These are phyloP conservation scores for Inonotus obliquus DNA, from an alignment of 1,284 basidiomycete genomes.

Conservation along the genomic window DNA sequence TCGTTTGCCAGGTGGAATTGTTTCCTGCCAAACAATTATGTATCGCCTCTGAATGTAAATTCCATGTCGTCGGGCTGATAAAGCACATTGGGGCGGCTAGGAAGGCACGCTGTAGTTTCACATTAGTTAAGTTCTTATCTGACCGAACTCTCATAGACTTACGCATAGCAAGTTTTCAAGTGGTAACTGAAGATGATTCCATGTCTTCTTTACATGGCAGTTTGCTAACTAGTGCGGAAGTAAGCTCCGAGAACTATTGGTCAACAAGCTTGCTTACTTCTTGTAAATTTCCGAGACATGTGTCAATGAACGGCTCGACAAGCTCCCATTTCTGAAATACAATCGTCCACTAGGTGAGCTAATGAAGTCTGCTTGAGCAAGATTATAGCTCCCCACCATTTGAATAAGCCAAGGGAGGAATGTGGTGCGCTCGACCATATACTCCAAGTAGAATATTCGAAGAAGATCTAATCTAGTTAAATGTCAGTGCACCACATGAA, in stretches of 20 bases:
- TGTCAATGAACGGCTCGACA: slow-evolving; percentile 66
- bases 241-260: no score
- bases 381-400: slow-evolving; percentile 69
- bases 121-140: slow-evolving; percentile 1
- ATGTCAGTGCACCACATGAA: background rate
- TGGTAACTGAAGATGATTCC: no score
- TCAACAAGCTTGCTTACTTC: no score
- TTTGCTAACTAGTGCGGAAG: no score
- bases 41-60: slow-evolving; percentile 38
- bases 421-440: slow-evolving; percentile 76
- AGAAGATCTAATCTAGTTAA: slow-evolving; percentile 64
- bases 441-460: slow-evolving; percentile 74
- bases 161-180: no score
- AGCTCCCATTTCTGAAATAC: slow-evolving; percentile 66
- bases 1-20: slow-evolving; percentile 29
- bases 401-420: slow-evolving; percentile 84
- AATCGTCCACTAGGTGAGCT: slow-evolving; percentile 75
- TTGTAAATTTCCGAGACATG: slow-evolving; percentile 58
- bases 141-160: no score
- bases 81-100: slow-evolving; percentile 66
- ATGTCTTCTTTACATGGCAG: no score
- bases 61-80: slow-evolving; percentile 69
- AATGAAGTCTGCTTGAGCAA: slow-evolving; percentile 85
- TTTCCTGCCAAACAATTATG: slow-evolving; percentile 30
- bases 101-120: slow-evolving; percentile 48